Evolutionary conservation across 1,139 yeast genomes (phyloP).

Genomic region (Protomyces inundatus): DNA sequence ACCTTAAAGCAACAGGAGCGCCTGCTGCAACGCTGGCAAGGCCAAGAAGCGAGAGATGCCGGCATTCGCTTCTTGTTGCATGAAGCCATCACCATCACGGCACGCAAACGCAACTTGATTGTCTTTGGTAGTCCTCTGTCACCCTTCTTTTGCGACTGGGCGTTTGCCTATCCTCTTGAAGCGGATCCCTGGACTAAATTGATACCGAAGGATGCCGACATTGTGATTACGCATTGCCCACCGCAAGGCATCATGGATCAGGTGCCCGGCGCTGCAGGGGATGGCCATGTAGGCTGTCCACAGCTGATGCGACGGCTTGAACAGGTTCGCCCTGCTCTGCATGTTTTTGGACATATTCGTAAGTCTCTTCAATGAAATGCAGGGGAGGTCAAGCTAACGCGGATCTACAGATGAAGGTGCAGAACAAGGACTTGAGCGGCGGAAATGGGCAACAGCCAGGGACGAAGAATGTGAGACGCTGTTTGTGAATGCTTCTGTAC

Average conservation of each 20-base stretch:
- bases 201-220: neutral
- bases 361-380: neutral
- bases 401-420: conserved; percentile 11
- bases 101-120: neutral
- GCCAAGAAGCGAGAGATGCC: conserved; percentile 4
- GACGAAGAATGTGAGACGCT: neutral
- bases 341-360: conserved; percentile 21
- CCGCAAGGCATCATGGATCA: conserved; percentile 13
- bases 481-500: conserved; percentile 9
- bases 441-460: neutral
- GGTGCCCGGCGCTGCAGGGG: neutral
- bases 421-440: conserved; percentile 4
- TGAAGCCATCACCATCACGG: neutral
- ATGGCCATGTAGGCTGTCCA: conserved; percentile 22
- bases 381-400: neutral
- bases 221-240: conserved; percentile 21
- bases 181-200: conserved; percentile 4
- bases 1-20: neutral
- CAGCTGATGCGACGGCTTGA: conserved; percentile 1
- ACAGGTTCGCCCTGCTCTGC: neutral
- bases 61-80: conserved; percentile 14
- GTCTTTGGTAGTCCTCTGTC: conserved; percentile 18
- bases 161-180: conserved; percentile 13
- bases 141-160: conserved; percentile 20
- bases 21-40: neutral